A percentile compares a stretch with the other conserved stretches of the same genome.
Evolutionary conservation across 2,329 filamentous ascomycete genomes (phyloP).

Genomic region (Colletotrichum musicola): DNA sequence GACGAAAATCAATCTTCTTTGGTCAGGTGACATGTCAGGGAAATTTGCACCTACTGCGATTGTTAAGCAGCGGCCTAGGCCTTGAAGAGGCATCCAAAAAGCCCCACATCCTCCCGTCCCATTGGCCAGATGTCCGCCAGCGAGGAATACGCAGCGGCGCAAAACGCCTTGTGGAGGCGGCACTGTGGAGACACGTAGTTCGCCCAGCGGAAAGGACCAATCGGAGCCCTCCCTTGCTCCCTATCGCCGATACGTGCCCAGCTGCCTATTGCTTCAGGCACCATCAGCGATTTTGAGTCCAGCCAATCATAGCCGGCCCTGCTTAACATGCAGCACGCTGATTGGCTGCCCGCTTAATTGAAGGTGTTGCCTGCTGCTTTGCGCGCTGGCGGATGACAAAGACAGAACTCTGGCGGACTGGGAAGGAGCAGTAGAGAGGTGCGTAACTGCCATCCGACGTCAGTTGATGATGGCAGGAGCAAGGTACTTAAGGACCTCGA

Average conservation of each 20-base stretch:
- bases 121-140: neutral
- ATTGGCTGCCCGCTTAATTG: slow-evolving; percentile 3
- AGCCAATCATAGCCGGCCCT: neutral
- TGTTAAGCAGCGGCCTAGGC: no score
- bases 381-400: neutral
- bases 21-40: no score
- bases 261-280: slow-evolving; percentile 2
- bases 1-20: no score
- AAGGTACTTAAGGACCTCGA: no score
- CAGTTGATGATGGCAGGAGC: no score
- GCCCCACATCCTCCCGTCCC: neutral
- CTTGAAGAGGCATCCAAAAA: neutral
- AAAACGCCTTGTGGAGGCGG: neutral
- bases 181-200: neutral
- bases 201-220: no score
- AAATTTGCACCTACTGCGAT: no score
- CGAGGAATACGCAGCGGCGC: slow-evolving; percentile 33
- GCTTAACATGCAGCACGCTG: neutral
- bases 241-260: neutral
- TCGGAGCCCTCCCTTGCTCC: neutral
- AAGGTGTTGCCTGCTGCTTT: slow-evolving; percentile 14
- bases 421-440: no score
- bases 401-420: no score
- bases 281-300: neutral
- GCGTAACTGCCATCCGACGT: no score